Conservation (phyloP, 1,284 basidiomycete genomes). For the Rhodotorula mucilaginosa region DNA sequence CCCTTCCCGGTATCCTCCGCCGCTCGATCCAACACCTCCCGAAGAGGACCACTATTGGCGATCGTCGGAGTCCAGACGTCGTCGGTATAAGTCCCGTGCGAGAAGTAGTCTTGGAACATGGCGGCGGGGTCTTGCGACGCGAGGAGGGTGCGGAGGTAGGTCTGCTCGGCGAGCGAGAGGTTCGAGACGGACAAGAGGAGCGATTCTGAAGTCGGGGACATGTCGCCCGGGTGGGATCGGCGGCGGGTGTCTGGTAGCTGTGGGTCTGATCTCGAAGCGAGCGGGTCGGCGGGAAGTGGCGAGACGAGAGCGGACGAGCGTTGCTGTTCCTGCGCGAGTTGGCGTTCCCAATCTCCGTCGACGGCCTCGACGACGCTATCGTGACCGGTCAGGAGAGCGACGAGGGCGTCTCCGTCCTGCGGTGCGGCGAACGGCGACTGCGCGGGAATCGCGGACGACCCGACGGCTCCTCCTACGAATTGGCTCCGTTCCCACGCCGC, state of each 20-base stretch:
- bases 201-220: constrained; percentile 16
- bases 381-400: not conserved
- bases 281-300: constrained; percentile 22
- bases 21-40: constrained; percentile 20
- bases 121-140: constrained; percentile 21
- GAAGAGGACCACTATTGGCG: constrained; percentile 3
- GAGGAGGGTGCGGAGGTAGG: constrained; percentile 31
- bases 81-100: constrained; percentile 20
- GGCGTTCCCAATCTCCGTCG: constrained; percentile 33
- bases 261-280: not conserved
- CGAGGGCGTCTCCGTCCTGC: constrained; percentile 23
- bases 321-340: constrained; percentile 16
- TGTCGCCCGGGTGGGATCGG: constrained; percentile 11
- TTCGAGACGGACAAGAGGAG: constrained; percentile 29
- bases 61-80: constrained; percentile 24
- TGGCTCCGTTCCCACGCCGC: not conserved
- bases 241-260: not conserved
- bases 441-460: not conserved
- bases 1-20: not conserved
- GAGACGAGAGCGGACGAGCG: constrained; percentile 4
- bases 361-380: not conserved
- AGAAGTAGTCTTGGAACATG: constrained; percentile 26
- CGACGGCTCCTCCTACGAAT: no score
- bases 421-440: not conserved
- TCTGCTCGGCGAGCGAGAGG: constrained; percentile 26